phyloP scores from a whole-genome alignment of 2,329 filamentous ascomycete species.

The Ophiostoma sp. region DNA sequence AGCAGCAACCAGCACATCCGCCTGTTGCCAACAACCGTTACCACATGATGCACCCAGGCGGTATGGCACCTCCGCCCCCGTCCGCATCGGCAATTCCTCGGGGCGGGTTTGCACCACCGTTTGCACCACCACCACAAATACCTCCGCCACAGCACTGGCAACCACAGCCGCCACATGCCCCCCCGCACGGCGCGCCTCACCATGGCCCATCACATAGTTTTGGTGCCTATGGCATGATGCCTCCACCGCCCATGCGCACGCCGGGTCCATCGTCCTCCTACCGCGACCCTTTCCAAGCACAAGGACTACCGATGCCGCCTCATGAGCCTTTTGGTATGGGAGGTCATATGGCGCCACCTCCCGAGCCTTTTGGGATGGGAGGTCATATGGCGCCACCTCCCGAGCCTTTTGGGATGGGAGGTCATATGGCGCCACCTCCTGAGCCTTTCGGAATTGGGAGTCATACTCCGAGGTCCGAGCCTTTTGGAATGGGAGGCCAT shows the following conservation, averaged over 20 bases:
- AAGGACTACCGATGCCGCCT: not conserved
- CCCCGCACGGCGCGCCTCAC: not conserved
- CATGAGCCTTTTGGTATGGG: not conserved
- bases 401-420: not conserved
- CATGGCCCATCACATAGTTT: conserved; percentile 3
- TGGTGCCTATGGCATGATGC: conserved; percentile 17
- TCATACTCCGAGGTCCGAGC: too few species aligned
- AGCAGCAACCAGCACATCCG: conserved; percentile 29
- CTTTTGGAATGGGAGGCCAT: not conserved
- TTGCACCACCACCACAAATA: conserved; percentile 18
- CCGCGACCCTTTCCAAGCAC: not conserved
- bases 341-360: not conserved
- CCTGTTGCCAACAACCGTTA: conserved; percentile 37
- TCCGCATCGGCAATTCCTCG: conserved; percentile 3
- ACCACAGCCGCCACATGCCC: conserved; percentile 10
- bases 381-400: not conserved
- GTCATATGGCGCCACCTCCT: not conserved
- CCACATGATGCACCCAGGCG: conserved; percentile 30
- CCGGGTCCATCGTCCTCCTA: not conserved
- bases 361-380: not conserved
- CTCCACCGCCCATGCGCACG: conserved; percentile 12
- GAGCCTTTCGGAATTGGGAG: not conserved
- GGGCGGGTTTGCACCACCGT: not conserved
- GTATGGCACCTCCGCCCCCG: conserved; percentile 10
- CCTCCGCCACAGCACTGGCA: conserved; percentile 17